A percentile compares a stretch with the other conserved stretches of the same genome.
phyloP scores from a whole-genome alignment of 257 asterid genomes.

The Solanum paucissectum region DNA sequence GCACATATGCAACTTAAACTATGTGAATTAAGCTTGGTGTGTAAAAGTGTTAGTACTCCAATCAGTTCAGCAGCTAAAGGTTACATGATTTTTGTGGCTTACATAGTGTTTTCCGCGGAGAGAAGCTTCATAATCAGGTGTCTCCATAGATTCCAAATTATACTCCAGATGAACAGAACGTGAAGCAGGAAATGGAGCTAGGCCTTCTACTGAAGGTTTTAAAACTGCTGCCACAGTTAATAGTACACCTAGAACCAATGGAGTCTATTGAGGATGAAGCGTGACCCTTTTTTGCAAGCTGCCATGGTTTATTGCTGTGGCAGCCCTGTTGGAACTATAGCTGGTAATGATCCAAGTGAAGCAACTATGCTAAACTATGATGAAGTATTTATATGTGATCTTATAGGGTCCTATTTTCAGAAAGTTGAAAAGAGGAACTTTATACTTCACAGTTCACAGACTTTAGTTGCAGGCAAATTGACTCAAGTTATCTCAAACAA shows the following conservation, averaged over 20 bases:
- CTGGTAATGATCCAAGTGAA: slow-evolving; percentile 83
- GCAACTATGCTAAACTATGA: slow-evolving; percentile 63
- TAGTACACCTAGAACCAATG: slow-evolving; percentile 20
- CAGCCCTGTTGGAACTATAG: slow-evolving; percentile 69
- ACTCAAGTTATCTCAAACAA: background rate
- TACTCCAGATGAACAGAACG: slow-evolving; percentile 8
- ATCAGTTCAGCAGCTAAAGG: background rate
- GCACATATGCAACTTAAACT: background rate
- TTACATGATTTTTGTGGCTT: slow-evolving; percentile 1
- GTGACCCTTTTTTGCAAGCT: slow-evolving; percentile 58
- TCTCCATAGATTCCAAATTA: slow-evolving; percentile 10
- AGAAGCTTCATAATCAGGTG: slow-evolving; percentile 8
- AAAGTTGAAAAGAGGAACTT: slow-evolving; percentile 13
- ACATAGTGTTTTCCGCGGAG: background rate
- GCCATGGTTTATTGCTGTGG: slow-evolving; percentile 70
- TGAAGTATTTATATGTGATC: slow-evolving; percentile 79
- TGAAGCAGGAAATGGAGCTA: slow-evolving; percentile 20
- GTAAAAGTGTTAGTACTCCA: background rate
- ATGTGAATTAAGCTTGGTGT: background rate
- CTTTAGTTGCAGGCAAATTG: slow-evolving; percentile 79
- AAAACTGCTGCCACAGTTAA: slow-evolving; percentile 18
- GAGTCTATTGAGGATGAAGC: slow-evolving; percentile 78
- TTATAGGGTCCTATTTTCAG: slow-evolving; percentile 28
- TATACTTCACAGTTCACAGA: slow-evolving; percentile 57
- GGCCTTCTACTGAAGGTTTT: slow-evolving; percentile 15